Base-by-base conservation (phyloP, 805 yeast genomes). In the Grigorovia jiainica region DNA sequence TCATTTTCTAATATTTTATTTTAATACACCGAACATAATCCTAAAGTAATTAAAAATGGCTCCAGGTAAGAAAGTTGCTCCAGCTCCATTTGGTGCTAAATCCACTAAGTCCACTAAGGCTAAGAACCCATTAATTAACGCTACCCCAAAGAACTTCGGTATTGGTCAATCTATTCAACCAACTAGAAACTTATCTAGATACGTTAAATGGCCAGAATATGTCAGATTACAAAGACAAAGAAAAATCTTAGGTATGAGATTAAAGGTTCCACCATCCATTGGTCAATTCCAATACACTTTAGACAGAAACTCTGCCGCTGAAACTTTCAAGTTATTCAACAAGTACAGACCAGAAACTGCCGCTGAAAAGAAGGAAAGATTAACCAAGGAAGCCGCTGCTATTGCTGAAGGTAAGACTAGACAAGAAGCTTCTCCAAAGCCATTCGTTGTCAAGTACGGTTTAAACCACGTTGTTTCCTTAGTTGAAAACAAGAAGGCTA, bases 201-300 rank as follows among this genome's bases (percentile, higher is more conserved):
- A 85, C 70, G 97, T 90, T 67, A 92, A 84, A 74, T 92, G 98
- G 98, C 98, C 98, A 67, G 92, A 83, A 73, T 87, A 90, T 70
- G 94, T 90, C 59, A 86, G 95, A 76, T 77, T 92, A 60, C 98
- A 90, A 78, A 89, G 98, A 80, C 97, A 92, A 76, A 92, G 82
- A 83, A 90, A 90, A 81, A 83, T 90, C 70, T 78, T 90, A 70
- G 75, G 81, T 62, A 70, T 89, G 72, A 89, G 98, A 82, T 79
- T 90, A 68, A 90, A 92, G 83, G 98, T 90, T 67, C 98, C 98
- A 58, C 98, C 98, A 66, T 83, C 97, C 55, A 81, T 90, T 67
- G 79, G 97, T 55, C 98, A 90, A 76, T 90, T 90, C 82, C 87
- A 87, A 66, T 75, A 83, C 74, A 82, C 87, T 64, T 78, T 90